Evolutionary conservation across 495 filamentous ascomycete genomes (phyloP), one percentile per base, ranked within the genome.

Genomic region (Paragyromitra xinjiangensis): DNA sequence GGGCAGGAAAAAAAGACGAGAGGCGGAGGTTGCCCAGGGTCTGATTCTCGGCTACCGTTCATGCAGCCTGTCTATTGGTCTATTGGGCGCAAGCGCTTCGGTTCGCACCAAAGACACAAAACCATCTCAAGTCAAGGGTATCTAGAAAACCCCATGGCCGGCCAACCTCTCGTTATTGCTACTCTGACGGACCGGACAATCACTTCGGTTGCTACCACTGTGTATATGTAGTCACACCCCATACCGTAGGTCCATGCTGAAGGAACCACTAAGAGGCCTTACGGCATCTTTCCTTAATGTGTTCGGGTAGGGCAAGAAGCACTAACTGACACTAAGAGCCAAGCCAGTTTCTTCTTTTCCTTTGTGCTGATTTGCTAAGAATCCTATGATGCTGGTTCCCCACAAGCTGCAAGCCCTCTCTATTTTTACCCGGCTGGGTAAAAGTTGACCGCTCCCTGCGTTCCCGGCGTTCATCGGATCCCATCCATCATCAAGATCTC

Each of bases 401-500:
- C 71, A 58, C 66, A 71, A 65, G 61, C 58, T 56, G 64, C 14
- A 39, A 39, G 48, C 34, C 4, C n/a, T 55, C 59, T 64, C 51
- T 71, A 75, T 75, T 72, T 75, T 77, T 77, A 77, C 53, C 74
- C 61, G 59, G 26, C 59, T 73, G 61, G 67, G 62, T 56, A 66
- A 67, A 75, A 56, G 26, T 73, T 71, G 56, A 59, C 64, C 22
- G 24, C 63, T 70, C 68, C 65, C 34, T 70, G 42, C 64, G 64
- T 70, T 75, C 64, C 72, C 29, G 22, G 39, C 9, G 37, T 61
- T 51, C 56, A 62, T 71, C 45, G 66, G 56, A 63, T 75, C 62
- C 50, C 72, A 69, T 61, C 53, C 55, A 22, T 64, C 22, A 71
- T 63, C 59, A 59, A 76, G 71, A 73, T 75, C 64, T 61, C 26